Percentiles rank a stretch among this genome's conserved stretches.
Conservation (phyloP, 352 stramenopile genomes). For the Phytophthora hybrid region DNA sequence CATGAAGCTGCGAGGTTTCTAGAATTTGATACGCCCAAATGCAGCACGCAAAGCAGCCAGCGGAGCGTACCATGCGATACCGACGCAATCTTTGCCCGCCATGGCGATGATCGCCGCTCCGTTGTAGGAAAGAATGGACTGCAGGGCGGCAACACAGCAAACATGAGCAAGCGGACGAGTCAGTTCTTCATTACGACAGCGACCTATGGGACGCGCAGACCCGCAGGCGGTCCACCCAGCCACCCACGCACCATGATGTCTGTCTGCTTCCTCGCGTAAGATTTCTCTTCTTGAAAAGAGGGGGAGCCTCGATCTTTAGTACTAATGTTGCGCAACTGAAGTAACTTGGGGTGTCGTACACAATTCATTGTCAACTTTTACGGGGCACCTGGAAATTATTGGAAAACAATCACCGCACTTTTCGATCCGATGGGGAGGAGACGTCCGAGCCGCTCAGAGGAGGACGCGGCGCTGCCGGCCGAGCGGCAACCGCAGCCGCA, state of each 20-base stretch:
- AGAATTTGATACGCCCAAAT: too few species aligned
- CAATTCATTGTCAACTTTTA: too few species aligned
- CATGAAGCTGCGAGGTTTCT: too few species aligned
- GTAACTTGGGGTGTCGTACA: too few species aligned
- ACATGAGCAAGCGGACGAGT: neutral
- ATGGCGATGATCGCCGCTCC: constrained; percentile 99
- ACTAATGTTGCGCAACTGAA: constrained; percentile 15
- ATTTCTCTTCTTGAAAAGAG: constrained; percentile 35
- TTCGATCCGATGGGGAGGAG: constrained; percentile 27
- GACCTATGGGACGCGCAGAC: neutral
- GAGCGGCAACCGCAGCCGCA: neutral
- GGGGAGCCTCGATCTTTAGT: constrained; percentile 25
- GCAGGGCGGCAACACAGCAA: neutral
- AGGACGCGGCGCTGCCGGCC: constrained; percentile 6
- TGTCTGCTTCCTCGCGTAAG: constrained; percentile 22
- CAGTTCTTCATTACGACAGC: neutral
- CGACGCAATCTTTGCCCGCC: constrained; percentile 99
- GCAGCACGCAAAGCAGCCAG: neutral
- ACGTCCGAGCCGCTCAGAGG: constrained; percentile 17
- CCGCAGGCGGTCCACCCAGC: neutral
- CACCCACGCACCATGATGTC: constrained; percentile 44
- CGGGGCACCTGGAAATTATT: too few species aligned
- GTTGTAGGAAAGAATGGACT: constrained; percentile 97
- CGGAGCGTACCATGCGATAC: constrained; percentile 92
- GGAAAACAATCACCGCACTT: too few species aligned